phyloP scores from a whole-genome alignment of 2,329 filamentous ascomycete species.

The Calycina herbarum region DNA sequence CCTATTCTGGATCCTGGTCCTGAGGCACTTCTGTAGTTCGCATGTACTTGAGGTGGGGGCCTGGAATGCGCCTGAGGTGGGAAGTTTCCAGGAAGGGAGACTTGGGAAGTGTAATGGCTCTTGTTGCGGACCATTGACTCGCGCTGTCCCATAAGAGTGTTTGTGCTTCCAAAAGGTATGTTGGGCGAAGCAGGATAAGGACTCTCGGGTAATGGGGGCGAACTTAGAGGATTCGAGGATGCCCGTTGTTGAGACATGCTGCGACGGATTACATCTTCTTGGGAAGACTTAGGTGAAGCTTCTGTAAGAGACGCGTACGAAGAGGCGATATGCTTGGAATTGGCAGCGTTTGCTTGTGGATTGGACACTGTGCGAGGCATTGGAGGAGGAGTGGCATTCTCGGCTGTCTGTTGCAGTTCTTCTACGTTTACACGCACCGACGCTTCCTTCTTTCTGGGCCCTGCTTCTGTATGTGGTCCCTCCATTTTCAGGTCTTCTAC shows the following conservation, averaged over 20 bases:
- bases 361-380: background rate
- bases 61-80: constrained; percentile 30
- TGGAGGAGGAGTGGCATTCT: constrained; percentile 17
- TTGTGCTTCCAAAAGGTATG: constrained; percentile 33
- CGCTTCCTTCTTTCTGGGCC: constrained; percentile 47
- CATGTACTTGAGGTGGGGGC: background rate
- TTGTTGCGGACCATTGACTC: constrained; percentile 48
- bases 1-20: constrained; percentile 25
- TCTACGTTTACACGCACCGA: constrained; percentile 63
- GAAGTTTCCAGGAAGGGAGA: constrained; percentile 17
- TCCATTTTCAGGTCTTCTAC: constrained; percentile 59
- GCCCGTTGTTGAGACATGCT: constrained; percentile 32
- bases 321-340: constrained; percentile 9
- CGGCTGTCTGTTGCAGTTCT: constrained; percentile 64
- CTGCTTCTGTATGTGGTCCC: constrained; percentile 39
- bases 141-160: constrained; percentile 55
- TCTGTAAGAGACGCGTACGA: constrained; percentile 13
- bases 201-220: constrained; percentile 38
- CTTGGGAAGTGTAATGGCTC: constrained; percentile 20
- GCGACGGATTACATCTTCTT: constrained; percentile 17
- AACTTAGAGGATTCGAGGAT: constrained; percentile 36
- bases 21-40: constrained; percentile 17
- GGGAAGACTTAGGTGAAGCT: constrained; percentile 6
- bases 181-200: constrained; percentile 7
- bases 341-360: background rate